A percentile compares a stretch with the other conserved stretches of the same genome.
Conservation (phyloP, 2,329 filamentous ascomycete species). For the Aspergillus quadrilineatus region DNA sequence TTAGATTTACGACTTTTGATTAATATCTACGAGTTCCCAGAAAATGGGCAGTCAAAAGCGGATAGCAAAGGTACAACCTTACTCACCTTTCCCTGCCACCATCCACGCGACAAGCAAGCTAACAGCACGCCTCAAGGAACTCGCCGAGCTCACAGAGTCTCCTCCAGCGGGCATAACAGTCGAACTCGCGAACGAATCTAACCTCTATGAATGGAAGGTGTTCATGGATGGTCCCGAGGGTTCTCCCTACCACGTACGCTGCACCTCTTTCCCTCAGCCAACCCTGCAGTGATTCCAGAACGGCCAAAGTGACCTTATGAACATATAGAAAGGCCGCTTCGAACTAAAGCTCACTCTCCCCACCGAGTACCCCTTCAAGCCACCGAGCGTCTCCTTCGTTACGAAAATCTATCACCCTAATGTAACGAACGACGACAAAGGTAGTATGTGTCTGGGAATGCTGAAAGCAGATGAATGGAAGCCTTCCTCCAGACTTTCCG, state of each 20-base stretch:
- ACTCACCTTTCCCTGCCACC: background rate
- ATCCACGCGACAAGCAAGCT: background rate
- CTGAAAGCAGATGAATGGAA: conserved; percentile 90
- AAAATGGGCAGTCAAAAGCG: conserved; percentile 47
- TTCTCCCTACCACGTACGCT: conserved; percentile 64
- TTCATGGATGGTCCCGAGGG: conserved; percentile 64
- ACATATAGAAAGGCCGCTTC: conserved; percentile 67
- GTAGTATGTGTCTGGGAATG: conserved; percentile 80
- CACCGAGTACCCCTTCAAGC: conserved; percentile 84
- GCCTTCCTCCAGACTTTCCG: conserved; percentile 72
- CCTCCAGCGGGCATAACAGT: conserved; percentile 60
- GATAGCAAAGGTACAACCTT: conserved; percentile 44
- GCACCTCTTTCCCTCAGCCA: background rate
- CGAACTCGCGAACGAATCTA: conserved; percentile 59
- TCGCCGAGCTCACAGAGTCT: conserved; percentile 56
- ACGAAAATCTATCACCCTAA: conserved; percentile 97
- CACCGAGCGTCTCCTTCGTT: conserved; percentile 73
- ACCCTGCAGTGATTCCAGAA: background rate
- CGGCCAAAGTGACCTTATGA: background rate
- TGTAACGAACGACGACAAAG: conserved; percentile 80
- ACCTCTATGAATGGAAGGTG: conserved; percentile 68
- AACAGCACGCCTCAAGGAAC: conserved; percentile 50
- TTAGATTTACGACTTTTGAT: background rate
- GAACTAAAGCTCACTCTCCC: conserved; percentile 71
- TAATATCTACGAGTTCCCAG: conserved; percentile 6